Evolutionary conservation across 306 rosid genomes (phyloP).

Genomic region (apple (Malus domestica)): ASM211411v1 NC_041792.1:24310907-24311406

Average conservation of each 20-base stretch:
- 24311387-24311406: no score
- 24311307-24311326: no score
- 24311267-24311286: not conserved
- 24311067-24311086: no score
- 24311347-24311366: no score
- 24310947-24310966: not conserved
- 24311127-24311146: no score
- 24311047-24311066: not conserved
- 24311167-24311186: no score
- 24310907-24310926: not conserved
- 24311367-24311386: no score
- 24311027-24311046: not conserved
- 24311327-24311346: no score
- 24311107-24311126: not conserved
- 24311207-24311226: not conserved
- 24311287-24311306: not conserved
- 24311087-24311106: not conserved
- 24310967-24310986: not conserved
- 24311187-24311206: no score
- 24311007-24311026: no score
- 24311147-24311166: no score
- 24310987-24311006: not conserved
- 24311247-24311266: not conserved
- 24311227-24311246: not conserved
- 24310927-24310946: not conserved